A percentile compares a stretch with the other conserved stretches of the same genome.
Conservation (phyloP, 139 green algal genomes). For the Picochlorum sp. region DNA sequence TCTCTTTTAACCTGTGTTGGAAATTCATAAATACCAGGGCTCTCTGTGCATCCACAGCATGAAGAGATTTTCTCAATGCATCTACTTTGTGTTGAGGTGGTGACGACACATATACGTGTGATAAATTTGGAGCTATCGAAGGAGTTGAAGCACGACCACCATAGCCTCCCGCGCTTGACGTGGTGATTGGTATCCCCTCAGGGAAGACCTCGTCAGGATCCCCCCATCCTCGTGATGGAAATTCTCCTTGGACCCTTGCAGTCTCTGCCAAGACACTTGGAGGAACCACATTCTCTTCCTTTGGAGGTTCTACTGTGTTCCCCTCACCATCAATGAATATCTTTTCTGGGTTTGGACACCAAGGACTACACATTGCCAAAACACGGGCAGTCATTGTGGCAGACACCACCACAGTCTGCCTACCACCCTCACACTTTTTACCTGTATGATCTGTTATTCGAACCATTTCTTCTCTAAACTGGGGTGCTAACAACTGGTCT, state of each 20-base stretch:
- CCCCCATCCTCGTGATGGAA: conserved; percentile 38
- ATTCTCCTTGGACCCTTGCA: conserved; percentile 4
- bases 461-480: conserved; percentile 74
- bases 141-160: conserved; percentile 31
- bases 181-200: conserved; percentile 33
- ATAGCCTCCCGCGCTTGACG: conserved; percentile 25
- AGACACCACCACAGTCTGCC: conserved; percentile 70
- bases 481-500: conserved; percentile 76
- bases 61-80: conserved; percentile 59
- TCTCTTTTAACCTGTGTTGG: conserved; percentile 75
- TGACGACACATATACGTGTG: conserved; percentile 47
- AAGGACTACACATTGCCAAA: conserved; percentile 35
- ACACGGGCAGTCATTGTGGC: conserved; percentile 65
- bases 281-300: conserved; percentile 3
- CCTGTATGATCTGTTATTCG: conserved; percentile 61
- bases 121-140: conserved; percentile 56
- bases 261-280: neutral
- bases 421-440: conserved; percentile 31
- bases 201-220: conserved; percentile 21
- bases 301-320: conserved; percentile 13
- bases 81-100: conserved; percentile 66
- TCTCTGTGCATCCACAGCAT: conserved; percentile 62
- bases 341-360: conserved; percentile 44
- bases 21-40: conserved; percentile 96
- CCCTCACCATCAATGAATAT: conserved; percentile 34